Percentiles rank a stretch among this genome's conserved stretches.
These are phyloP conservation scores for Erythrobasidium yunnanense DNA, from an alignment of 768 basidiomycete species.

Conservation along the genomic window DNA sequence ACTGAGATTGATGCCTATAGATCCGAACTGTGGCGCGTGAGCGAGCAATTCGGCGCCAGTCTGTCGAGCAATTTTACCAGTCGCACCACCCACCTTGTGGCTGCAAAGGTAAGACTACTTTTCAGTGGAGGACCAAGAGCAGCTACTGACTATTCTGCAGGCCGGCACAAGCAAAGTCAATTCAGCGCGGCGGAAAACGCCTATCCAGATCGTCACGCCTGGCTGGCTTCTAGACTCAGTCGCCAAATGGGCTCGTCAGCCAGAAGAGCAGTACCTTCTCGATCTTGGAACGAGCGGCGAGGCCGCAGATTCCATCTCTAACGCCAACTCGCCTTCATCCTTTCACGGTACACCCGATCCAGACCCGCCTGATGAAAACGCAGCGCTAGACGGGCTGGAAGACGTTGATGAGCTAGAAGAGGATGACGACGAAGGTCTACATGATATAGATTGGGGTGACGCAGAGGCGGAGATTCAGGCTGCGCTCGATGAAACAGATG, in stretches of 20 bases:
- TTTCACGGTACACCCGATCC: constrained; percentile 42
- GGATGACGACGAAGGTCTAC: constrained; percentile 46
- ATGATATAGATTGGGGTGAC: constrained; percentile 58
- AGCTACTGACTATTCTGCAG: constrained; percentile 43
- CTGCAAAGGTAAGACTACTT: constrained; percentile 57
- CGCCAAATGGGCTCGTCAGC: constrained; percentile 72
- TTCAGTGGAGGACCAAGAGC: constrained; percentile 24
- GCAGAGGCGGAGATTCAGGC: constrained; percentile 80
- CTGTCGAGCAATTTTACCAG: constrained; percentile 59
- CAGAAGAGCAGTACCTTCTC: constrained; percentile 62
- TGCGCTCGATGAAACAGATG: constrained; percentile 49
- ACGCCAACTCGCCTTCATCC: not conserved
- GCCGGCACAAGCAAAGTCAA: constrained; percentile 86
- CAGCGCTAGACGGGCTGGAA: constrained; percentile 25
- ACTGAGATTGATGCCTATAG: constrained; percentile 13
- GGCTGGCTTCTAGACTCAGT: constrained; percentile 83
- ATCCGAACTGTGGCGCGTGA: constrained; percentile 69
- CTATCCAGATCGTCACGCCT: constrained; percentile 73
- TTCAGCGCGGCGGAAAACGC: constrained; percentile 61
- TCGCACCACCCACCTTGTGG: constrained; percentile 77
- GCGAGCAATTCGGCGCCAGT: constrained; percentile 75
- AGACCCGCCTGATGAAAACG: not conserved
- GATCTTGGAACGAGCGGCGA: constrained; percentile 10
- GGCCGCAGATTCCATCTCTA: constrained; percentile 3
- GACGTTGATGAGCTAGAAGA: too few relatives aligned